Base-by-base conservation (phyloP, 257 asterid genomes). In the Fraxinus quadrangulata region DNA sequence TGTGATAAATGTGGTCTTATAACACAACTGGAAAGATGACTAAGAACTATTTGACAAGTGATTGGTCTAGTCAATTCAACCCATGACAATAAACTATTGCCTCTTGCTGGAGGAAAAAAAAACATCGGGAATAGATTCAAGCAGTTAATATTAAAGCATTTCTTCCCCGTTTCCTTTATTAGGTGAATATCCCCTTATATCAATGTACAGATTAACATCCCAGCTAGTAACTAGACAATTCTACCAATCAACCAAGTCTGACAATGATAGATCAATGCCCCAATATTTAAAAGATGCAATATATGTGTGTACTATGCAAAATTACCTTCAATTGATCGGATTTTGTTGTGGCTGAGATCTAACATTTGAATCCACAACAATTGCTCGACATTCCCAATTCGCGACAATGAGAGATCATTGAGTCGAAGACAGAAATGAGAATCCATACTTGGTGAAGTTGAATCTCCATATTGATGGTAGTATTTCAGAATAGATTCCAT, bases 321-420 rank as follows among this genome's bases (percentile, higher is more conserved):
- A 59, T 73, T 88, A 96, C 99, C 99, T 88, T 96, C 97, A 73
- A 92, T 77, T 36, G 98, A 85, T 59, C 80, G 92, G 84, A 96
- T 92, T 83, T 88, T 89, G 85, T 96, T 96, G 86, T 88, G 79
- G 81, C 98, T 90, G 80, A 93, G 97, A 85, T 96, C 99, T 49
- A 96, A 83, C 86, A 96, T 91, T 83, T 92, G 98, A 63, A 96
- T 95, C 98, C 98, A 93, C 86, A 96, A 70, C 80, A 96, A 81
- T 81, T 67, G 81, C 81, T 92, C 97, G 79, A 92, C 63, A 77
- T 87, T 81, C 73, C 95, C 97, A 24, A 93, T 56, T 78, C 90
- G 89, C 34, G 98, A 88, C 65, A 96, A 75, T 30, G 98, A 92
- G 81, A 93, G 92, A 67, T 90, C 85, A 79, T 81, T 89, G 76